Conservation (phyloP, 2,329 filamentous ascomycete species). For the Rutstroemia sydowiana region DNA sequence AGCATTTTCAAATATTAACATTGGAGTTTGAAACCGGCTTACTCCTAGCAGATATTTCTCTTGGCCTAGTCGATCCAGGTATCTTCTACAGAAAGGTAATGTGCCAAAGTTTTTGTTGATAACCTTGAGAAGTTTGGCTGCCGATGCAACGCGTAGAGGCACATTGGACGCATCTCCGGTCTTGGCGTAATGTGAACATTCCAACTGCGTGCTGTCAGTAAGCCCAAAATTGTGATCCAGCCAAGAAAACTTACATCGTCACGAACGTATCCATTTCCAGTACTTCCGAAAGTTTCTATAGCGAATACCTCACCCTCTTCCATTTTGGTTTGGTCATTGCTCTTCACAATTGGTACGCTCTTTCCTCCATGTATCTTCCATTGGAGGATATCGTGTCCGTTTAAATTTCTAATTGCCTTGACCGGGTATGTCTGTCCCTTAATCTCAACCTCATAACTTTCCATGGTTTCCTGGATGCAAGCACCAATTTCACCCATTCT, state of each 20-base stretch:
- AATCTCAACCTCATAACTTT: slow-evolving; percentile 53
- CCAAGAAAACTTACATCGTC: slow-evolving; percentile 59
- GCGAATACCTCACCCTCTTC: slow-evolving; percentile 94
- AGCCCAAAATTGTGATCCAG: neutral
- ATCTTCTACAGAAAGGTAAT: slow-evolving; percentile 82
- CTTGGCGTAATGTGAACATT: slow-evolving; percentile 83
- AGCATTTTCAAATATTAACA: slow-evolving; percentile 16
- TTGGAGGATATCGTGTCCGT: slow-evolving; percentile 76
- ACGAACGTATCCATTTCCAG: slow-evolving; percentile 77
- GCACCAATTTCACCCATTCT: slow-evolving; percentile 62
- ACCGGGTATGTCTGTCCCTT: slow-evolving; percentile 45
- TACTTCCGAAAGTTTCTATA: slow-evolving; percentile 93
- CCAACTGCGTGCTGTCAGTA: slow-evolving; percentile 43
- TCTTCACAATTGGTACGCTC: slow-evolving; percentile 90
- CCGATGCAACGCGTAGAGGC: slow-evolving; percentile 69
- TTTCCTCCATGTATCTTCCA: slow-evolving; percentile 91
- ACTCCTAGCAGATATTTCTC: slow-evolving; percentile 90
- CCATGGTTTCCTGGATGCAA: slow-evolving; percentile 55
- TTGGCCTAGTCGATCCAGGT: slow-evolving; percentile 85
- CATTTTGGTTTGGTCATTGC: slow-evolving; percentile 86
- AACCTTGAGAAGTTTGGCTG: slow-evolving; percentile 75
- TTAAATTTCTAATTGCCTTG: slow-evolving; percentile 47
- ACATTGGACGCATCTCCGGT: slow-evolving; percentile 66
- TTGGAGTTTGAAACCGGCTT: slow-evolving; percentile 33
- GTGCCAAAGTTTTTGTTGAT: slow-evolving; percentile 98